Conservation (phyloP, 1,284 basidiomycete species). For the Sphaerobolus stellatus region DNA sequence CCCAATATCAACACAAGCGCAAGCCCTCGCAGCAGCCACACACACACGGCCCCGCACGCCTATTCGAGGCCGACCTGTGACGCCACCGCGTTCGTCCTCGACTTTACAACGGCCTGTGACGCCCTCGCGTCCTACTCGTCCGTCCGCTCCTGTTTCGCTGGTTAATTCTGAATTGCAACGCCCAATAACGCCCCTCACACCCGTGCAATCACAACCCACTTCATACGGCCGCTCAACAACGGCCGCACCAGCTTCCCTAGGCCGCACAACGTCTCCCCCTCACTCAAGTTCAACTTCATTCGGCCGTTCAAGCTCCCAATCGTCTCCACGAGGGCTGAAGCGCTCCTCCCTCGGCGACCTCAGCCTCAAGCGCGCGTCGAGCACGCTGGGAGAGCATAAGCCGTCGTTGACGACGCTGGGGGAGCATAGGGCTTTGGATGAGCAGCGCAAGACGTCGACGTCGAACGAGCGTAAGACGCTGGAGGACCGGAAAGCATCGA, state of each 20-base stretch:
- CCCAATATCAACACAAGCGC: background rate
- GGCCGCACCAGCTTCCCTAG: slow-evolving; percentile 4
- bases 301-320: slow-evolving; percentile 2
- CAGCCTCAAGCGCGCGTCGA: background rate
- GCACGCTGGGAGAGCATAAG: slow-evolving; percentile 2
- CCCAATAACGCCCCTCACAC: too few species aligned
- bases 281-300: background rate
- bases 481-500: background rate
- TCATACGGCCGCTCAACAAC: too few species aligned
- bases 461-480: slow-evolving; percentile 1
- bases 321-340: too few species aligned
- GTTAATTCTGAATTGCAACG: too few species aligned
- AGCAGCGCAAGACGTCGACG: too few species aligned
- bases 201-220: too few species aligned
- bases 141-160: too few species aligned
- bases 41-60: background rate
- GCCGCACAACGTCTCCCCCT: slow-evolving; percentile 6
- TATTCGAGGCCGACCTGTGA: too few species aligned
- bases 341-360: background rate
- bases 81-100: too few species aligned
- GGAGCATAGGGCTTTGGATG: background rate
- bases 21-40: background rate
- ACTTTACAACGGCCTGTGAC: too few species aligned
- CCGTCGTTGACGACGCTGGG: background rate
- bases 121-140: too few species aligned